A percentile compares a stretch with the other conserved stretches of the same genome.
These are phyloP conservation scores for Backusella circina DNA, from an alignment of 192 early-diverging fungal genomes.

Conservation along the genomic window DNA sequence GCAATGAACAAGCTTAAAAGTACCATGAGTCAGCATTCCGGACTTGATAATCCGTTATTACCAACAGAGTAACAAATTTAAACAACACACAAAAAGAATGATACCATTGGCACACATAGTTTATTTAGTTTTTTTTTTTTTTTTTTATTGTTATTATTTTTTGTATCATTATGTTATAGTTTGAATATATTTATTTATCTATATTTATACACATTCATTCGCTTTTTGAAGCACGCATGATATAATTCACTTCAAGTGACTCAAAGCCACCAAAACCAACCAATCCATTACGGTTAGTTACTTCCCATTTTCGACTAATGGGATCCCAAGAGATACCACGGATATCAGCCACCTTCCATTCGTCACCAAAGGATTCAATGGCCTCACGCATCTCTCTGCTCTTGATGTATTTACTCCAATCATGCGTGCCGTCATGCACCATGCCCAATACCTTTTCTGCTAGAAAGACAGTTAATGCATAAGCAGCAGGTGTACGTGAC, in stretches of 20 bases:
- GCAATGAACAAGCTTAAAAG: slow-evolving; percentile 52
- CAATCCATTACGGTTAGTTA: slow-evolving; percentile 21
- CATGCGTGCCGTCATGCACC: slow-evolving; percentile 86
- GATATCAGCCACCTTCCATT: slow-evolving; percentile 47
- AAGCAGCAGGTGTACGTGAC: slow-evolving; percentile 74
- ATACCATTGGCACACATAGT: background rate
- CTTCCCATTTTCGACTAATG: slow-evolving; percentile 40
- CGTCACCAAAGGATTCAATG: slow-evolving; percentile 37
- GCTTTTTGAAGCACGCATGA: slow-evolving; percentile 16
- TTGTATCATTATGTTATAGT: background rate
- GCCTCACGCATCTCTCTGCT: slow-evolving; percentile 66
- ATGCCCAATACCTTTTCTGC: slow-evolving; percentile 78
- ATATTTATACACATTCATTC: background rate
- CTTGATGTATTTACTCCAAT: slow-evolving; percentile 80
- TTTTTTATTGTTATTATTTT: background rate
- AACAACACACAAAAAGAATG: background rate
- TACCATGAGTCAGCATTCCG: background rate
- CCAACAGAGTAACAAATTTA: background rate
- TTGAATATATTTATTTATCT: background rate
- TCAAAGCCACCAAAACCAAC: slow-evolving; percentile 25
- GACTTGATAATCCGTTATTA: background rate
- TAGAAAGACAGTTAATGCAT: slow-evolving; percentile 72
- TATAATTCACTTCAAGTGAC: slow-evolving; percentile 42
- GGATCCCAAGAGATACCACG: slow-evolving; percentile 58
- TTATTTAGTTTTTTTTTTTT: background rate